These are phyloP conservation scores for Penicillium hesseltinei DNA, from an alignment of 2,329 filamentous ascomycete genomes.

Conservation along the genomic window DNA sequence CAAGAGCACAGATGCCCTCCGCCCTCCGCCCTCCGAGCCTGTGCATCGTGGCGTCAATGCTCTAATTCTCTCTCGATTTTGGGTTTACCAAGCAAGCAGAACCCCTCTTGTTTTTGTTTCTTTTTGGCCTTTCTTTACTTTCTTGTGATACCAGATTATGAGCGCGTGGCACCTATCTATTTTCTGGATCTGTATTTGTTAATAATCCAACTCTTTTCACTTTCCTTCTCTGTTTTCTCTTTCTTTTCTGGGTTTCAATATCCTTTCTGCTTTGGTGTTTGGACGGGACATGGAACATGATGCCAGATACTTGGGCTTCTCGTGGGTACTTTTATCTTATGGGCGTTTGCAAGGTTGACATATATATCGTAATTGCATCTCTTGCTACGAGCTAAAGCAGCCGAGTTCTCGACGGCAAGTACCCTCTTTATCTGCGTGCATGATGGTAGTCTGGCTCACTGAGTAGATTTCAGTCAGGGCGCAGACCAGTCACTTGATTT, in stretches of 20 bases:
- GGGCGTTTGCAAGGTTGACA: background rate
- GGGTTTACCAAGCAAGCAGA: slow-evolving; percentile 7
- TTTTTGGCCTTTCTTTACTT: slow-evolving; percentile 7
- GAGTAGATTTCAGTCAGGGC: no score
- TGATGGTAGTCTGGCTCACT: background rate
- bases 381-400: background rate
- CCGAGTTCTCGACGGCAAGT: background rate
- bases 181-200: slow-evolving; percentile 33
- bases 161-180: slow-evolving; percentile 28
- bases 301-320: background rate
- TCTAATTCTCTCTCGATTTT: slow-evolving; percentile 17
- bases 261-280: background rate
- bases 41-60: slow-evolving; percentile 29
- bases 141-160: slow-evolving; percentile 35
- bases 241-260: background rate
- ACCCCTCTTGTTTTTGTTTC: slow-evolving; percentile 6
- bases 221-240: background rate
- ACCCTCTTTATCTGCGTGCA: background rate
- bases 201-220: slow-evolving; percentile 19
- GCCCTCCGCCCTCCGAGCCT: slow-evolving; percentile 18
- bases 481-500: no score
- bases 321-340: background rate
- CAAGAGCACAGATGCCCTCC: slow-evolving; percentile 19
- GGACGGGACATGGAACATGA: background rate
- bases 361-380: background rate